Percentiles rank a stretch among this genome's conserved stretches.
Evolutionary conservation across 2,329 filamentous ascomycete species (phyloP).

Genomic region (Bipolaris victoriae): DNA sequence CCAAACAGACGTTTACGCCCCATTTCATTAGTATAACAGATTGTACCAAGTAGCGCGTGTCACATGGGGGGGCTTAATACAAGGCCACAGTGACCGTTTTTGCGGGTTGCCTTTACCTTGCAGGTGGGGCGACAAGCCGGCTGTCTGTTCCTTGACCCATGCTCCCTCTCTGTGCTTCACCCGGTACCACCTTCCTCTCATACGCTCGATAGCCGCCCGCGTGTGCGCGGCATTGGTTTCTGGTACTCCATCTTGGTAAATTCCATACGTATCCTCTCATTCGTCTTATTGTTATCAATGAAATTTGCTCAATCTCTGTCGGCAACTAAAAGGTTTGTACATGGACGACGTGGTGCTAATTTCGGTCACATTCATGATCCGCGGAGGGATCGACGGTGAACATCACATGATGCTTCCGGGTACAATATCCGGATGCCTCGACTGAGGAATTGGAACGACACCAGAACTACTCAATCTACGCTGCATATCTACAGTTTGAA

Average conservation of each 20-base stretch:
- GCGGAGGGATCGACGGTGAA: background rate
- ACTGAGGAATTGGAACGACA: background rate
- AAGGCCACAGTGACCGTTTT: slow-evolving; percentile 3
- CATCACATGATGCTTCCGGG: background rate
- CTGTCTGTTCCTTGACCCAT: background rate
- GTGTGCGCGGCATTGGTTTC: no score
- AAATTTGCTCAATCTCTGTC: background rate
- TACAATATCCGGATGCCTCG: background rate
- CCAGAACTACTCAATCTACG: background rate
- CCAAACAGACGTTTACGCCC: slow-evolving; percentile 2
- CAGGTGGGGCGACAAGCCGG: slow-evolving; percentile 16
- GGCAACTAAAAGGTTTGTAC: background rate
- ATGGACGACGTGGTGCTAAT: no score
- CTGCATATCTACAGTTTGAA: background rate
- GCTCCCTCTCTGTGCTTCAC: background rate
- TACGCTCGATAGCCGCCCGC: background rate
- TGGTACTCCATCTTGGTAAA: no score
- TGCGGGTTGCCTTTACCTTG: slow-evolving; percentile 6
- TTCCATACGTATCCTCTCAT: no score
- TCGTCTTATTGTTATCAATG: no score
- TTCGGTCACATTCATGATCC: background rate
- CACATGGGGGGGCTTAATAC: background rate
- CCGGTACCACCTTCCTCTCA: background rate
- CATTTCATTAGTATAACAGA: background rate
- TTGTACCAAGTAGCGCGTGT: slow-evolving; percentile 2